Percentiles rank a stretch among this genome's conserved stretches.
Conservation (phyloP, 2,329 filamentous ascomycete genomes). For the Pyricularia pennisetigena region DNA sequence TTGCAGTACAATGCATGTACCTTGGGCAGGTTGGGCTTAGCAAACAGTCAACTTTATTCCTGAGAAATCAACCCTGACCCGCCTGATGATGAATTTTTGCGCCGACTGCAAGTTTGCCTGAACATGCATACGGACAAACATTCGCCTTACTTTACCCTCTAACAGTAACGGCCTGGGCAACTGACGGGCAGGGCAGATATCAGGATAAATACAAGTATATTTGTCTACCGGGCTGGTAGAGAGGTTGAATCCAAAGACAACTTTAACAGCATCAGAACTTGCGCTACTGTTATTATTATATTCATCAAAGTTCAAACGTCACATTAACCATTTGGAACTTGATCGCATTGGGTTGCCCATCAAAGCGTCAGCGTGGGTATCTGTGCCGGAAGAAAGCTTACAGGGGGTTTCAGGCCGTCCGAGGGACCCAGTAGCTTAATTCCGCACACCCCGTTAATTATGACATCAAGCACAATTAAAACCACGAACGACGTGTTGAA, state of each 20-base stretch:
- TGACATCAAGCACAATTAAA: background rate
- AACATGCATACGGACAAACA: background rate
- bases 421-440: background rate
- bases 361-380: background rate
- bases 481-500: background rate
- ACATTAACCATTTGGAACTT: background rate
- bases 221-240: too few species aligned
- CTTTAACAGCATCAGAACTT: too few species aligned
- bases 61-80: background rate
- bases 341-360: background rate
- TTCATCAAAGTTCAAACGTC: background rate
- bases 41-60: background rate
- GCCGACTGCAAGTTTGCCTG: background rate
- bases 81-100: background rate
- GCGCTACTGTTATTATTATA: background rate
- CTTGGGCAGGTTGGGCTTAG: too few species aligned
- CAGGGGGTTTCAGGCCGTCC: background rate
- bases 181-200: too few species aligned
- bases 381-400: background rate
- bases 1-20: too few species aligned
- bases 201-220: too few species aligned
- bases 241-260: too few species aligned
- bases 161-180: too few species aligned
- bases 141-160: too few species aligned
- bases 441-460: background rate